A percentile compares a stretch with the other conserved stretches of the same genome.
phyloP scores from a whole-genome alignment of 352 stramenopile species.

The Pythium rhizo-oryzae region DNA sequence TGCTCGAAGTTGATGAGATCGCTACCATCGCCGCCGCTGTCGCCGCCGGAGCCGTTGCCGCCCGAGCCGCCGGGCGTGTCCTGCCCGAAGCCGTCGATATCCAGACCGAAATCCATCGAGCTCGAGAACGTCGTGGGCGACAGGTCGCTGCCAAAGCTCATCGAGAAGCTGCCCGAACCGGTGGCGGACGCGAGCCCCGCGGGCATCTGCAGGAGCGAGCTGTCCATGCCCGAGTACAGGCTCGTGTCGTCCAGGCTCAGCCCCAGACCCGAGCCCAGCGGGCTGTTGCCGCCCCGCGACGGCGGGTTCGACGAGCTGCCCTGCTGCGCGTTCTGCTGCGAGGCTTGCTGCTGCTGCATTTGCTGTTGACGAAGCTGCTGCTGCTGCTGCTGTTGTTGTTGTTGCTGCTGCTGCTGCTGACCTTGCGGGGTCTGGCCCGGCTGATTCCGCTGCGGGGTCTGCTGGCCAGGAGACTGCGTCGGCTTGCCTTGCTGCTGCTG shows the following conservation, averaged over 20 bases:
- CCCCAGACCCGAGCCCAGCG: slow-evolving; percentile 48
- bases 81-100: slow-evolving; percentile 65
- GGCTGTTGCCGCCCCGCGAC: slow-evolving; percentile 42
- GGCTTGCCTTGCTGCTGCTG: slow-evolving; percentile 11
- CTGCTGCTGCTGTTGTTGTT: too few relatives aligned
- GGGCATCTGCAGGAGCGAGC: slow-evolving; percentile 58
- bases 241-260: slow-evolving; percentile 57
- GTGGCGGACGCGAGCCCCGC: slow-evolving; percentile 42
- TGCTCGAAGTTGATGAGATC: slow-evolving; percentile 80
- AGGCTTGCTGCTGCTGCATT: slow-evolving; percentile 12
- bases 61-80: slow-evolving; percentile 32
- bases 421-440: not conserved
- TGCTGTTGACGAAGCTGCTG: slow-evolving; percentile 20
- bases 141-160: slow-evolving; percentile 65
- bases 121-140: slow-evolving; percentile 61
- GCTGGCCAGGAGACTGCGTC: slow-evolving; percentile 16
- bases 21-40: slow-evolving; percentile 44
- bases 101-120: slow-evolving; percentile 63
- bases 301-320: slow-evolving; percentile 7
- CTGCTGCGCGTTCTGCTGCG: slow-evolving; percentile 18
- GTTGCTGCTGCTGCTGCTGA: slow-evolving; percentile 14
- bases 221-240: slow-evolving; percentile 62
- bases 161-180: slow-evolving; percentile 44
- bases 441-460: slow-evolving; percentile 11
- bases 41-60: slow-evolving; percentile 30